Percentiles rank a stretch among this genome's conserved stretches.
phyloP scores from a whole-genome alignment of 2,329 filamentous ascomycete genomes.

The Zalaria obscura region DNA sequence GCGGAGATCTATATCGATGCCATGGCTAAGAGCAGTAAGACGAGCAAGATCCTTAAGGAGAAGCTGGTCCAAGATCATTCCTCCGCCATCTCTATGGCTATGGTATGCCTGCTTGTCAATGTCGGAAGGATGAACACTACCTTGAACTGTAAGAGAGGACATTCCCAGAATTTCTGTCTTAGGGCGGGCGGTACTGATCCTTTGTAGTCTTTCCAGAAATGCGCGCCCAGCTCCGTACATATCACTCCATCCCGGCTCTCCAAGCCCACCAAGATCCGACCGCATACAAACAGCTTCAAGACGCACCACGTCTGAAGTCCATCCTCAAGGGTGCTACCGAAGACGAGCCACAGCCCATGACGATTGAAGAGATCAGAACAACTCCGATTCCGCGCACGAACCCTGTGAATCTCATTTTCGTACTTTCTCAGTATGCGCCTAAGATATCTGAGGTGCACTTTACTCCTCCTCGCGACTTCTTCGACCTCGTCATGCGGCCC shows the following conservation, averaged over 20 bases:
- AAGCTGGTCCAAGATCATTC: slow-evolving; percentile 86
- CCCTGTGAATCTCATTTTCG: slow-evolving; percentile 92
- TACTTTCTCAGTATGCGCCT: slow-evolving; percentile 76
- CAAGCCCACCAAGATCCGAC: slow-evolving; percentile 91
- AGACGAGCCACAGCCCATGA: slow-evolving; percentile 71
- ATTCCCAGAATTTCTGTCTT: no score
- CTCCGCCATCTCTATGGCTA: slow-evolving; percentile 94
- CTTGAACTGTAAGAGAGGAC: slow-evolving; percentile 60
- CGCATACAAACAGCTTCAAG: slow-evolving; percentile 94
- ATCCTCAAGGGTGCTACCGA: slow-evolving; percentile 95
- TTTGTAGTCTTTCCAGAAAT: slow-evolving; percentile 89
- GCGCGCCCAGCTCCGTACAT: slow-evolving; percentile 92
- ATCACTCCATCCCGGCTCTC: slow-evolving; percentile 91
- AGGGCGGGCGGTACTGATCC: slow-evolving; percentile 8
- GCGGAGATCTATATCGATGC: slow-evolving; percentile 96
- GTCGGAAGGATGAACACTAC: slow-evolving; percentile 98
- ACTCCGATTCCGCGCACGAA: slow-evolving; percentile 67
- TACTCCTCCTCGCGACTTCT: slow-evolving; percentile 72
- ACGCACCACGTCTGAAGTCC: slow-evolving; percentile 88
- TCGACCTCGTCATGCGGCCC: slow-evolving; percentile 88
- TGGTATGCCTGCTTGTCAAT: slow-evolving; percentile 96
- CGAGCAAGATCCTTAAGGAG: slow-evolving; percentile 94
- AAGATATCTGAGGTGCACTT: slow-evolving; percentile 93
- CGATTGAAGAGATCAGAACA: slow-evolving; percentile 66
- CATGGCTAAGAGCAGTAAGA: slow-evolving; percentile 97